These are phyloP conservation scores for Jaapia argillacea DNA, from an alignment of 768 basidiomycete species.

Conservation along the genomic window DNA sequence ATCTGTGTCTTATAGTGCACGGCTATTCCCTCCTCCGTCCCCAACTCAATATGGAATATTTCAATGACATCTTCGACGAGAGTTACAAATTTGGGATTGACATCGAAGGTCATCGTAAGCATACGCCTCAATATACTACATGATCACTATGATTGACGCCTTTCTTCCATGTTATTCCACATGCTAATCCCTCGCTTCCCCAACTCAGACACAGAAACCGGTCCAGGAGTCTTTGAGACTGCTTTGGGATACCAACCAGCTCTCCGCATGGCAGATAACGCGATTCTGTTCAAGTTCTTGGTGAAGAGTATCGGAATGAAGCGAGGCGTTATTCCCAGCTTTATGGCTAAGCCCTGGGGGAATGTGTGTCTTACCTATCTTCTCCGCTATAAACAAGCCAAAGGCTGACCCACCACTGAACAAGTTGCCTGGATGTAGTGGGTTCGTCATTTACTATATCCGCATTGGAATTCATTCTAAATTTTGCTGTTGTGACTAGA, in stretches of 20 bases:
- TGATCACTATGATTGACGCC: conserved; percentile 11
- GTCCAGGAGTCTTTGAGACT: conserved; percentile 81
- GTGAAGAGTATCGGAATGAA: conserved; percentile 91
- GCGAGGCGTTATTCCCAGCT: conserved; percentile 83
- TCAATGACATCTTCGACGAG: conserved; percentile 79
- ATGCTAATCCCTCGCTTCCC: too few relatives aligned
- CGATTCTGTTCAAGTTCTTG: conserved; percentile 83
- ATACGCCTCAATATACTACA: not conserved
- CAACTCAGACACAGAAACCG: conserved; percentile 77
- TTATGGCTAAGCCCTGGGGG: conserved; percentile 98
- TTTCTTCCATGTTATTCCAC: not conserved
- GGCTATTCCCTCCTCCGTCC: conserved; percentile 92
- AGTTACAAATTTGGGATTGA: conserved; percentile 62
- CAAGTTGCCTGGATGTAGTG: conserved; percentile 91
- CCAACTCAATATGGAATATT: conserved; percentile 83
- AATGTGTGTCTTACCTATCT: conserved; percentile 56
- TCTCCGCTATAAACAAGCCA: not conserved
- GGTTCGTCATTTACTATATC: conserved; percentile 35
- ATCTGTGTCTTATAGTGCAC: conserved; percentile 54
- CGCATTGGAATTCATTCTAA: not conserved
- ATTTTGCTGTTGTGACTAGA: conserved; percentile 23
- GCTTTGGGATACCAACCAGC: conserved; percentile 80
- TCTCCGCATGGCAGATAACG: conserved; percentile 81
- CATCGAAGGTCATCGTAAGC: conserved; percentile 80
- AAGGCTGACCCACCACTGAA: not conserved